Evolutionary conservation across 805 yeast species (phyloP).

Genomic region (Priceomyces carsonii): DNA sequence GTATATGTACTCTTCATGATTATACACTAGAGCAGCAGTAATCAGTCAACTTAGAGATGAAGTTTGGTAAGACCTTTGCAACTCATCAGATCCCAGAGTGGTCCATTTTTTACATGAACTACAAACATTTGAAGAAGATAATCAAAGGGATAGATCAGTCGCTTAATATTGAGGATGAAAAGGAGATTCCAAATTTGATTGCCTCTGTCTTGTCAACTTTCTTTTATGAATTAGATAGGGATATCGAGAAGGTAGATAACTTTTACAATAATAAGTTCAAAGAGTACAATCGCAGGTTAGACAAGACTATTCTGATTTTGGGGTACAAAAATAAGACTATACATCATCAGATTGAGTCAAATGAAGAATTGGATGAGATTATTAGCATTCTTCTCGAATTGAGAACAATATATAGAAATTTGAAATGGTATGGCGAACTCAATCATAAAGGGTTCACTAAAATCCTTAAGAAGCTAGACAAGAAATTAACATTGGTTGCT

Average conservation of each 20-base stretch:
- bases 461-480: slow-evolving; percentile 87
- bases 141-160: slow-evolving; percentile 62
- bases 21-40: no score
- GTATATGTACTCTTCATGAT: no score
- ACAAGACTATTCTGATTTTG: slow-evolving; percentile 40
- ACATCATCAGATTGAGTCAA: slow-evolving; percentile 33
- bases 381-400: slow-evolving; percentile 66
- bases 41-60: no score
- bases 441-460: slow-evolving; percentile 88
- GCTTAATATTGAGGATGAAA: slow-evolving; percentile 20
- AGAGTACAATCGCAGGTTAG: slow-evolving; percentile 74
- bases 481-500: slow-evolving; percentile 48
- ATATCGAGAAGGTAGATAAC: slow-evolving; percentile 76
- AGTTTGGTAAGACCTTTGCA: slow-evolving; percentile 76
- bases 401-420: slow-evolving; percentile 71
- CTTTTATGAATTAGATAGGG: slow-evolving; percentile 76
- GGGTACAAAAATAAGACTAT: slow-evolving; percentile 26
- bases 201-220: slow-evolving; percentile 59
- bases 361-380: slow-evolving; percentile 43
- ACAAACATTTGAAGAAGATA: slow-evolving; percentile 77
- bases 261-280: slow-evolving; percentile 72
- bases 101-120: slow-evolving; percentile 80
- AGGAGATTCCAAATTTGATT: slow-evolving; percentile 32
- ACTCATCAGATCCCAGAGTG: slow-evolving; percentile 95
- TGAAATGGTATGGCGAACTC: slow-evolving; percentile 93